Evolutionary conservation across 2,329 filamentous ascomycete species (phyloP), one percentile per base, ranked within the genome.

Genomic region (Fusarium staphyleae): DNA sequence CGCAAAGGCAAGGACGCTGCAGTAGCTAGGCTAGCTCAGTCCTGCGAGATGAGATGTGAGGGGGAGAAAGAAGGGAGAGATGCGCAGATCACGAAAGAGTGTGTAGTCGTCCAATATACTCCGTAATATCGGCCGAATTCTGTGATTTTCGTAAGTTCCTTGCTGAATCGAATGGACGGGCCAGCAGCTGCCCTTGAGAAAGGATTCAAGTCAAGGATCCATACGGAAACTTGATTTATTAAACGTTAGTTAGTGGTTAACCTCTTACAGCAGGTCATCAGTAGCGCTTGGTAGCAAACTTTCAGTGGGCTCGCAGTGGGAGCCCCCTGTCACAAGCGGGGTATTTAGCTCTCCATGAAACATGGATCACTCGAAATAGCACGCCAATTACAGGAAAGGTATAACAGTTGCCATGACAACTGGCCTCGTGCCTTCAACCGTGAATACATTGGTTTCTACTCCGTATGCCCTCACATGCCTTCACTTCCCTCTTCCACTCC

Each of bases 361-460:
- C 65, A 54, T 42, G 45, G 54, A 42, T 43, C 46, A 26, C 60
- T 43, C 48, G 52, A 60, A 59, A 56, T 53, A 62, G 55, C 62
- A 57, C 55, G 60, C 57, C 60, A 63, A 57, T 55, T 41, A 36
- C 43, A 47, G 37, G 42, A 22, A 22, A 32, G 39, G 28, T 28
- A 3, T 22, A 40, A 14, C 18, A 9, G 66, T 68, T 68, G 65
- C 64, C 52, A 50, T 68, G 46, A 48, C 60, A 67, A 68, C 66
- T 12, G 19, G 7, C 14, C 39, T 33, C 35, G 34, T 57, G 22
- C 22, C 7, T 24, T 24, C 28, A 4, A 29, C 28, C 28, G 28
- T 40, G 65, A 67, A 67, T 59, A 61, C 60, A n/a, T 60, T 59
- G 35, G 47, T 40, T 43, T 46, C 48, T 22, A n/a, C n/a, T n/a